Evolutionary conservation across 108 stramenopile genomes (phyloP), one percentile per base, ranked within the genome.

Genomic region (Conticribra weissflogii): DNA sequence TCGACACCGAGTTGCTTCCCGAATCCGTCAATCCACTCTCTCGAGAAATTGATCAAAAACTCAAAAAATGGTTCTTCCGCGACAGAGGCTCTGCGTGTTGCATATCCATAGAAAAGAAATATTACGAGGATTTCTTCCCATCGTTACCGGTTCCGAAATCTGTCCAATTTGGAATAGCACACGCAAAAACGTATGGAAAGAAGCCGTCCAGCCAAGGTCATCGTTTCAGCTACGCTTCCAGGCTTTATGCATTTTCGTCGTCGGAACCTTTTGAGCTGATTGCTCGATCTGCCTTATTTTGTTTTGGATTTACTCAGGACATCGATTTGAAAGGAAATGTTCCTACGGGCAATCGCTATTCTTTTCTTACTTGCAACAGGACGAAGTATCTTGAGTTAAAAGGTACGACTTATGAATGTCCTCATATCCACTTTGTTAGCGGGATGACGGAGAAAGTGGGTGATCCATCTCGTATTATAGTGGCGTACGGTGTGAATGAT

Each of bases 401-500:
- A 5, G 12, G 36, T 9, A 12, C 5, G 12, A 9, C 36, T 41
- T 41, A 41, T 41, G 36, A 41, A 5, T 79, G 69, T 49, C 78
- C 78, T 30, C 21, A 25, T 18, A 72, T 79, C 44, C 70, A 71
- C 27, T 79, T 79, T 66, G 71, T 79, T 2, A 69, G 58, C 29
- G 71, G 71, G 7, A 61, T 79, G 17, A 18, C 61, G 17, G 27
- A 71, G 9, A 30, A 45, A 14, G 71, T 41, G 15, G 27, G 24
- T 22, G 63, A 66, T 28, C 28, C 23, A 1, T 21, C 33, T 21
- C 29, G 55, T 23, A n/a, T 72, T 22, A 66, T 79, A 28, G 30
- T 79, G n/a, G 33, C 48, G 15, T 79, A 79, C 54, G 78, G 78
- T 21, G 64, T 79, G 33, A 72, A 79, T 44, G 78, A 79, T 49